Base-by-base conservation (phyloP, 345 rosid species). In the Citrus medica region DNA sequence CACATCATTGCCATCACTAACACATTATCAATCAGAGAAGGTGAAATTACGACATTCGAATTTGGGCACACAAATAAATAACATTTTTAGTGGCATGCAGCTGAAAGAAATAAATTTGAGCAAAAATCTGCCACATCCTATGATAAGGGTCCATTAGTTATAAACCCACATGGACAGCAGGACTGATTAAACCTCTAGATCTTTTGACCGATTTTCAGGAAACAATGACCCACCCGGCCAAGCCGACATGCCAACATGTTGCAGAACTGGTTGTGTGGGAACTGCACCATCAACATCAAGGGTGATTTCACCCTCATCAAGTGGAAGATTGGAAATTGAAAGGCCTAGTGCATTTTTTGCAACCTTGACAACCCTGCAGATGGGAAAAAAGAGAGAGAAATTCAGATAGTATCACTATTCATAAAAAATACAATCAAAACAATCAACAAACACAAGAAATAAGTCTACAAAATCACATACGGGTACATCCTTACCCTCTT, bases 171-270 rank as follows among this genome's bases (percentile, higher is more conserved):
- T 27, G 28, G 22, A 71, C 38, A 48, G 25, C 10, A n/a, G 55
- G 66, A 65, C 75, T 48, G 62, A 61, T 79, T 55, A 16, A 30
- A 53, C 51, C 24, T 63, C 17, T 3, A 38, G 60, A 68, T 53
- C 37, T 74, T 53, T n/a, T 37, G 16, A 75, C 28, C 69, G 35
- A 59, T n/a, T 30, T 38, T 73, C 48, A 75, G 46, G 61, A 62
- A 75, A 56, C 22, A 76, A 40, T 53, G 72, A 62, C 69, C 86
- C 66, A 93, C 99, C 99, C 70, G 99, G 99, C 99, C 98, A 93
- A 46, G 94, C 98, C 80, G 94, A 85, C 78, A 95, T 91, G 75
- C 99, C 99, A 82, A 90, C 88, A 82, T 95, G 99, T 80, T 95
- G 95, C 74, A 95, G 87, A 84, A 93, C 95, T 19, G 98, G 98